These are phyloP conservation scores for Astrephomene gubernaculifera DNA, from an alignment of 139 green algal species.

Conservation along the genomic window DNA sequence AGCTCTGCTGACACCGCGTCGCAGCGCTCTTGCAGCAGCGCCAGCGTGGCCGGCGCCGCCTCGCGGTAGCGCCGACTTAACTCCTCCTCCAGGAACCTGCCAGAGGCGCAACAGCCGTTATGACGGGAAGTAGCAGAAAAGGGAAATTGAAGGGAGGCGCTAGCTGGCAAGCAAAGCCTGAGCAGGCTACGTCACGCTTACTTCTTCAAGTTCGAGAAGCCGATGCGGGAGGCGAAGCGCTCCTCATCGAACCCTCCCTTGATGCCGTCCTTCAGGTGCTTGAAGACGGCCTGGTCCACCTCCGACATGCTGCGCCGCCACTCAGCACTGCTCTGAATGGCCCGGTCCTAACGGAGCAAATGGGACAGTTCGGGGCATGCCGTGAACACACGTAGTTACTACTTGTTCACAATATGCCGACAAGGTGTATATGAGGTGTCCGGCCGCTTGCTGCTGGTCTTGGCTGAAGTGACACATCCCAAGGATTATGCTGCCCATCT, in stretches of 20 bases:
- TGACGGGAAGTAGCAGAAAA: slow-evolving; percentile 3
- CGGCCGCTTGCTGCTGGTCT: too few relatives aligned
- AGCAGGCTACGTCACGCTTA: slow-evolving; percentile 39
- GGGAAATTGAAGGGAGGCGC: too few relatives aligned
- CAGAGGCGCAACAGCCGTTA: not conserved
- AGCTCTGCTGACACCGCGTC: slow-evolving; percentile 75
- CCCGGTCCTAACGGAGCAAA: slow-evolving; percentile 70
- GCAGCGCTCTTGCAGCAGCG: slow-evolving; percentile 88
- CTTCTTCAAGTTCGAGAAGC: slow-evolving; percentile 87
- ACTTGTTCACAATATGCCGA: too few relatives aligned
- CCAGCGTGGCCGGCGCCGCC: slow-evolving; percentile 86
- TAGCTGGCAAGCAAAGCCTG: not conserved
- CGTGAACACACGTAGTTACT: too few relatives aligned
- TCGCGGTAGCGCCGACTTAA: slow-evolving; percentile 86
- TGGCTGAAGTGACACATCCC: too few relatives aligned
- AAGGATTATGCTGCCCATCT: too few relatives aligned
- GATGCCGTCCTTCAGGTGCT: slow-evolving; percentile 72
- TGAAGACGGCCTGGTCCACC: slow-evolving; percentile 75
- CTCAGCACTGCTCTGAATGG: slow-evolving; percentile 71
- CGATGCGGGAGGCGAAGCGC: slow-evolving; percentile 80
- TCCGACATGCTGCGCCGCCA: slow-evolving; percentile 85
- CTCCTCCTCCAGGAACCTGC: slow-evolving; percentile 89
- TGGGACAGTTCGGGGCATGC: not conserved
- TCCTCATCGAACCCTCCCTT: slow-evolving; percentile 92
- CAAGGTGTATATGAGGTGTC: too few relatives aligned